phyloP scores from a whole-genome alignment of 1,139 yeast species.

The Pichia sp. region DNA sequence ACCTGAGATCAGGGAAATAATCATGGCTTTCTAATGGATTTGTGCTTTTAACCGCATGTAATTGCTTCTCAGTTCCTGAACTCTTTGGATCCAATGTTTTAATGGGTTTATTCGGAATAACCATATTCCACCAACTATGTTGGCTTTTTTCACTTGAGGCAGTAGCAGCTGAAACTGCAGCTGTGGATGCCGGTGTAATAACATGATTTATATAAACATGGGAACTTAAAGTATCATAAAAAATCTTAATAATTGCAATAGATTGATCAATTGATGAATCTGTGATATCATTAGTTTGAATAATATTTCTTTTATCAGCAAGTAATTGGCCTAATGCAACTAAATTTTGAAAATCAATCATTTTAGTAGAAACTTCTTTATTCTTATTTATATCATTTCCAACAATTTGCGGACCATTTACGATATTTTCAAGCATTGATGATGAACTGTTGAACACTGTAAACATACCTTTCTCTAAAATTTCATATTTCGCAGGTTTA shows the following conservation, averaged over 20 bases:
- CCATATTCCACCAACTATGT: conserved; percentile 11
- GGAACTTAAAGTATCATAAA: conserved; percentile 17
- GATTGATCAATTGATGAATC: conserved; percentile 12
- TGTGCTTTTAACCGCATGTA: neutral
- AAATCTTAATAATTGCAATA: neutral
- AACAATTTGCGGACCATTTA: conserved; percentile 3
- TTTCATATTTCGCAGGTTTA: conserved; percentile 18
- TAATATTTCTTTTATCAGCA: conserved; percentile 10
- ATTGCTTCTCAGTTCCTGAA: neutral
- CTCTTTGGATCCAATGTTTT: conserved; percentile 3
- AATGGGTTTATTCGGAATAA: neutral
- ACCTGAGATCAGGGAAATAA: conserved; percentile 25
- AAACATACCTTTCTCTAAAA: conserved; percentile 19
- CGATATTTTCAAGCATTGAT: conserved; percentile 10
- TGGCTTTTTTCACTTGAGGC: conserved; percentile 4
- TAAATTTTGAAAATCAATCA: conserved; percentile 17
- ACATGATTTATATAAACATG: conserved; percentile 26
- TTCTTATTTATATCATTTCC: neutral
- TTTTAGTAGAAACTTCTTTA: conserved; percentile 11
- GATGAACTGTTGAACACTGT: conserved; percentile 15
- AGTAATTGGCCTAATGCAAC: conserved; percentile 21
- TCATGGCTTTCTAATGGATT: conserved; percentile 14
- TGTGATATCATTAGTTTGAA: conserved; percentile 6
- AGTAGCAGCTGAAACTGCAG: conserved; percentile 6
- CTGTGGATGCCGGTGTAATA: conserved; percentile 8